These are phyloP conservation scores for Stagonosporopsis rhizophila DNA, from an alignment of 2,329 filamentous ascomycete species.

Conservation along the genomic window DNA sequence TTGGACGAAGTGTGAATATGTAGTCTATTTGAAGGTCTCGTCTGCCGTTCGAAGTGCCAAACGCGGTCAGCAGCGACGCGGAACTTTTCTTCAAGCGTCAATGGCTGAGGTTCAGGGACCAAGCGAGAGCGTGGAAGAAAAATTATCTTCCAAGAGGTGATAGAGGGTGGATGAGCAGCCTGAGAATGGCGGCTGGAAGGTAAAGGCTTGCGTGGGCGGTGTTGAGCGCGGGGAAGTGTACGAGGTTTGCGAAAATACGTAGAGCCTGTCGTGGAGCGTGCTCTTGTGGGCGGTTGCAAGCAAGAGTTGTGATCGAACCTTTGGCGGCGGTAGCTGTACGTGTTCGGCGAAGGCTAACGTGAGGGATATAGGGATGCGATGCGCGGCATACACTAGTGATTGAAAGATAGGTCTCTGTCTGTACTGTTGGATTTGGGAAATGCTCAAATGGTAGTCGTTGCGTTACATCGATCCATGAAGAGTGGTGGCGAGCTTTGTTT, in stretches of 20 bases:
- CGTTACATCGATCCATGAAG: not conserved
- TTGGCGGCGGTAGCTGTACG: not conserved
- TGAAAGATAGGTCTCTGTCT: not conserved
- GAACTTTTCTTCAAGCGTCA: constrained; percentile 7
- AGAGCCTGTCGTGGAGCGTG: not conserved
- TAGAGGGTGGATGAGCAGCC: not conserved
- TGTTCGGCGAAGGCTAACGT: not conserved
- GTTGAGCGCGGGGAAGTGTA: not conserved
- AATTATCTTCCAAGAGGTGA: not conserved
- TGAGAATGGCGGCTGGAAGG: not conserved
- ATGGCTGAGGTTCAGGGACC: not conserved
- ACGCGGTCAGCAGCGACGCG: constrained; percentile 8
- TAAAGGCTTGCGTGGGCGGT: not conserved
- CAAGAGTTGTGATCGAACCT: not conserved
- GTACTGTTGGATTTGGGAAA: not conserved
- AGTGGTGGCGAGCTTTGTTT: not conserved
- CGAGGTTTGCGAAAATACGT: constrained; percentile 1
- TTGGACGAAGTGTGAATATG: not conserved
- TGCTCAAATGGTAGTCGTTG: not conserved
- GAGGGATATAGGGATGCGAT: constrained; percentile 9
- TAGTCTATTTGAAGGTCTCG: not conserved
- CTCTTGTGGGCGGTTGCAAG: not conserved
- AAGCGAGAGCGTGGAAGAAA: not conserved
- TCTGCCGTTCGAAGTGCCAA: constrained; percentile 4
- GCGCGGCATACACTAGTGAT: constrained; percentile 7